These are phyloP conservation scores for Apiospora marii DNA, from an alignment of 2,329 filamentous ascomycete species.

Conservation along the genomic window DNA sequence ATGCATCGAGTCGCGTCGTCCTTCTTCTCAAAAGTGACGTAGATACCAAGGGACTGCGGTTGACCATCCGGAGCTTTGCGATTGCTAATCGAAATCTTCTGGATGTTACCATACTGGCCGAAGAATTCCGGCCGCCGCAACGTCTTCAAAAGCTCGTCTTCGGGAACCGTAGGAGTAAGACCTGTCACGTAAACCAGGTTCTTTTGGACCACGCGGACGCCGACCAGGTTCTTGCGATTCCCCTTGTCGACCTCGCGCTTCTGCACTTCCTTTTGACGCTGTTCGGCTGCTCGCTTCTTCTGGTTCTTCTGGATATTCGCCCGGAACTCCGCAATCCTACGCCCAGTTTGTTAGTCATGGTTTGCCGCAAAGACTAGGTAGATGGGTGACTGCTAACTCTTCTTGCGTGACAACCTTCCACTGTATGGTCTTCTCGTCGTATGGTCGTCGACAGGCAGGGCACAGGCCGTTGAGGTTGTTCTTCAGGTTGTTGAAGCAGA, in stretches of 20 bases:
- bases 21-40: conserved; percentile 96
- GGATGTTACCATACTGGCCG: conserved; percentile 96
- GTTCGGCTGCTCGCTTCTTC: conserved; percentile 84
- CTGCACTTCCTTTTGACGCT: conserved; percentile 92
- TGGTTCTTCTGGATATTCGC: conserved; percentile 87
- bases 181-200: conserved; percentile 98
- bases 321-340: conserved; percentile 76
- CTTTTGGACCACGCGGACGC: conserved; percentile 95
- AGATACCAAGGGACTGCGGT: conserved; percentile 91
- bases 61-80: conserved; percentile 79
- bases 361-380: not conserved
- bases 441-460: conserved; percentile 94
- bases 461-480: conserved; percentile 97
- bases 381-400: conserved; percentile 65
- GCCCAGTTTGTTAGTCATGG: conserved; percentile 34
- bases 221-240: conserved; percentile 93
- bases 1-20: conserved; percentile 92
- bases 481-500: conserved; percentile 99
- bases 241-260: conserved; percentile 94
- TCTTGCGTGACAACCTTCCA: conserved; percentile 95
- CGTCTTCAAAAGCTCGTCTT: conserved; percentile 91
- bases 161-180: conserved; percentile 87
- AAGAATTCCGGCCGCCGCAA: conserved; percentile 93
- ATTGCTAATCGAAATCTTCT: conserved; percentile 99
- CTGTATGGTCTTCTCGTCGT: conserved; percentile 96